These are phyloP conservation scores for Fusarium illudens DNA, from an alignment of 2,329 filamentous ascomycete species.

Conservation along the genomic window DNA sequence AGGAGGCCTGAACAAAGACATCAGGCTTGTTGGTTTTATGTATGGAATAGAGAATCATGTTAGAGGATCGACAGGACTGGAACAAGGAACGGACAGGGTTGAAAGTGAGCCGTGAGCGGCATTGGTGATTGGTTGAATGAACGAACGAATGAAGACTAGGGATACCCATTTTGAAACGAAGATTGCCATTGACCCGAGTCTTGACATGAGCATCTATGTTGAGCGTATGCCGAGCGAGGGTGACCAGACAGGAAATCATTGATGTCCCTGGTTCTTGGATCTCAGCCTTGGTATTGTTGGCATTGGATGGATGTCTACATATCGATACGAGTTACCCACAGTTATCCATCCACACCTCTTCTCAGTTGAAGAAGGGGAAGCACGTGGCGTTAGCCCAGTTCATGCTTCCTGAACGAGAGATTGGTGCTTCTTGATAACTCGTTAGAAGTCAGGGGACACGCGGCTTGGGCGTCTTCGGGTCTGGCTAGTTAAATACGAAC, in stretches of 20 bases:
- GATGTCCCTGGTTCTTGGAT: background rate
- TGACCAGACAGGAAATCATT: background rate
- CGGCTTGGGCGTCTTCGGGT: background rate
- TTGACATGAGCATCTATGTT: background rate
- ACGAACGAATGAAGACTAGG: slow-evolving; percentile 10
- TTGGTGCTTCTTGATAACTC: background rate
- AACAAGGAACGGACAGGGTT: background rate
- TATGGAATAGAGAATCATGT: slow-evolving; percentile 30
- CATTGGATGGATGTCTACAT: background rate
- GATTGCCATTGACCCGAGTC: slow-evolving; percentile 7
- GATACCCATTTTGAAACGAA: slow-evolving; percentile 29
- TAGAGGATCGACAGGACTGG: slow-evolving; percentile 16
- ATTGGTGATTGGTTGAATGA: slow-evolving; percentile 34
- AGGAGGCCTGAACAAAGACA: background rate
- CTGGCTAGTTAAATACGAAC: background rate
- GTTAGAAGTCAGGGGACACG: background rate
- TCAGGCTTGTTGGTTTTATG: slow-evolving; percentile 10
- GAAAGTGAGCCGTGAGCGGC: slow-evolving; percentile 27
- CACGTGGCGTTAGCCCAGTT: background rate
- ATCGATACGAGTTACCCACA: background rate
- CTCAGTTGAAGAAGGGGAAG: background rate
- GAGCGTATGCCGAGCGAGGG: background rate
- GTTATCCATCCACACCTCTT: background rate
- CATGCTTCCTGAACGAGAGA: background rate
- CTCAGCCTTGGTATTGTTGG: background rate